Evolutionary conservation across 768 basidiomycete species (phyloP).

Genomic region (Boletus sp.): DNA sequence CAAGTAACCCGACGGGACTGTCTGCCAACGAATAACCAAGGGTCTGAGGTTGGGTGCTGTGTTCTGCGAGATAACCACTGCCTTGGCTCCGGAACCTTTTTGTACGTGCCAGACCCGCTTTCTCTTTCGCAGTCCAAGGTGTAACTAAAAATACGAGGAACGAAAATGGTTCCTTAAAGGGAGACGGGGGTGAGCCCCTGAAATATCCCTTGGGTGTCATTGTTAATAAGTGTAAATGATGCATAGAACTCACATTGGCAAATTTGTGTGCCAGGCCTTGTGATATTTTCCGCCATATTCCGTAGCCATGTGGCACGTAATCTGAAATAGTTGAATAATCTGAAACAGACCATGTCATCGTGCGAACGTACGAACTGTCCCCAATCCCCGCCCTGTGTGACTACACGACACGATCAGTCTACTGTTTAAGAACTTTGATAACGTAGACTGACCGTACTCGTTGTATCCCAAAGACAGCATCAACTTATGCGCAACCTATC

Average conservation of each 20-base stretch:
- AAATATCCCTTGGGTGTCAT: not conserved
- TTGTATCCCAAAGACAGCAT: slow-evolving; percentile 48
- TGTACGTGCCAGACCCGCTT: slow-evolving; percentile 18
- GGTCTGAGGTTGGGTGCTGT: slow-evolving; percentile 48
- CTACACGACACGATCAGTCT: slow-evolving; percentile 23
- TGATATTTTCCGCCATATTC: slow-evolving; percentile 39
- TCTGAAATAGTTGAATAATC: slow-evolving; percentile 21
- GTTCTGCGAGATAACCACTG: slow-evolving; percentile 30
- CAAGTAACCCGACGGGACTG: slow-evolving; percentile 52
- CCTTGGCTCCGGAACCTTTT: slow-evolving; percentile 21
- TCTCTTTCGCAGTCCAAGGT: slow-evolving; percentile 29
- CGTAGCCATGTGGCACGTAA: slow-evolving; percentile 33
- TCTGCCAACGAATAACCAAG: slow-evolving; percentile 53
- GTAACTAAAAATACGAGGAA: slow-evolving; percentile 29
- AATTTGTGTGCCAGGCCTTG: slow-evolving; percentile 54
- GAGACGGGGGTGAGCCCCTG: slow-evolving; percentile 25
- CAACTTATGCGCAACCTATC: slow-evolving; percentile 44
- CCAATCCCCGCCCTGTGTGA: slow-evolving; percentile 51
- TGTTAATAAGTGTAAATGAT: not conserved
- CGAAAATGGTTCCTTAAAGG: slow-evolving; percentile 23
- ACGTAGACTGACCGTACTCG: slow-evolving; percentile 39
- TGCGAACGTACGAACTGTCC: slow-evolving; percentile 33
- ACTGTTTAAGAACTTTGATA: not conserved
- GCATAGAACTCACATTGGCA: slow-evolving; percentile 36
- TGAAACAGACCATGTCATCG: not conserved